Evolutionary conservation across 2,329 filamentous ascomycete species (phyloP), one percentile per base, ranked within the genome.

Genomic region (Neofusicoccum sp.): DNA sequence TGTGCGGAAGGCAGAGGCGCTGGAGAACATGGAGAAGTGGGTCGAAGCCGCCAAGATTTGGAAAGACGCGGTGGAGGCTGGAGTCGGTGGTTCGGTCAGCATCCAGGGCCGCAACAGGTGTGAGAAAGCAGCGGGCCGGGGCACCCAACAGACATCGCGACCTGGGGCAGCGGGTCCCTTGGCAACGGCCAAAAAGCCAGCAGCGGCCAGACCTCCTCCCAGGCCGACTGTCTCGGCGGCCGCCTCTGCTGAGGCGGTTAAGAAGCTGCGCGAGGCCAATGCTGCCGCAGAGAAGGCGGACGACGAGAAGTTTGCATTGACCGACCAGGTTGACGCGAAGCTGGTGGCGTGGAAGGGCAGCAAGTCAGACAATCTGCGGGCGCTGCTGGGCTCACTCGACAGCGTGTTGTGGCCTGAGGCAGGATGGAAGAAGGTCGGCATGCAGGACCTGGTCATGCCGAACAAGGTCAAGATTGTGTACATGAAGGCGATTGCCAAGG

Each of bases 401-500:
- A 84, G 82, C 40, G 92, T 99, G 30, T 82, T 99, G 30, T 99
- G 95, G 95, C 87, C 91, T 65, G 88, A 88, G 43, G 91, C 91
- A 64, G 92, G 91, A 3, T 99, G 95, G 95, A 97, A 96, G 80
- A 96, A 96, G 80, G 88, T 98, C 61, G 92, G 91, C 33, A 86
- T 99, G 86, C 89, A 93, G 65, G 95, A 99, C 78, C 76, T 99
- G 67, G 89, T 99, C 57, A 84, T 96, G 83, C 87, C 92, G 34
- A 92, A 90, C 67, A 96, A 93, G 81, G 95, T 98, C 74, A 99
- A 99, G 84, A 89, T 99, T 65, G 82, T 90, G 63, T 99, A 99
- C 73, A 98, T 99, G 95, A 97, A 96, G 84, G 95, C 93, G 5
- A 98, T 99, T 82, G 91, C 89, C 9, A 98, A 97, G 82, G 95